These are phyloP conservation scores for Trametes cubensis DNA, from an alignment of 768 basidiomycete genomes.

Conservation along the genomic window DNA sequence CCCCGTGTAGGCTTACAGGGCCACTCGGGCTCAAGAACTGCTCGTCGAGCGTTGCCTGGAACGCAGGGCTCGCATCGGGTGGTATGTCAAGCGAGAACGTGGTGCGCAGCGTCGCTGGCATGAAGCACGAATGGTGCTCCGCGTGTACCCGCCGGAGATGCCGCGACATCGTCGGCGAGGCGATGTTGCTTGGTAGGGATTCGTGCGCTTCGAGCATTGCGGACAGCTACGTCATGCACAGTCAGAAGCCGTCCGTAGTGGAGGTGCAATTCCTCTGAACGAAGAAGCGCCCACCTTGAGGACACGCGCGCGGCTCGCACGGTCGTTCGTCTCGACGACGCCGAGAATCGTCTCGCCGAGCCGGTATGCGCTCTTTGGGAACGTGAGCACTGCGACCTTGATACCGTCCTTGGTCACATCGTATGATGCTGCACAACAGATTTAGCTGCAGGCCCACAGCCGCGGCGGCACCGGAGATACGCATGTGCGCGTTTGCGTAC, in stretches of 20 bases:
- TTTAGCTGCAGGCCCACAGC: not conserved
- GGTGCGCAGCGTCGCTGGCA: conserved; percentile 70
- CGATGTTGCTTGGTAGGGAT: conserved; percentile 65
- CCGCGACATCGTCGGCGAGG: conserved; percentile 48
- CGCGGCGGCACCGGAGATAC: not conserved
- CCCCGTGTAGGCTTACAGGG: conserved; percentile 26
- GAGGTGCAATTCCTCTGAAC: not conserved
- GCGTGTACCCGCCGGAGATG: conserved; percentile 78
- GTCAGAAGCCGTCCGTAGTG: not conserved
- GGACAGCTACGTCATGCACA: conserved; percentile 59
- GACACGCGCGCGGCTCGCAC: conserved; percentile 70
- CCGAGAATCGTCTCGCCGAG: conserved; percentile 92
- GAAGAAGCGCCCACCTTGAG: conserved; percentile 61
- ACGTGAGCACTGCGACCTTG: conserved; percentile 87
- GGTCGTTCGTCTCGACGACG: conserved; percentile 83
- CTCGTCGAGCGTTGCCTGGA: conserved; percentile 49
- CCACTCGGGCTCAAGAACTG: conserved; percentile 44
- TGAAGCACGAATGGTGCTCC: conserved; percentile 81
- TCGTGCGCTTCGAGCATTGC: conserved; percentile 92
- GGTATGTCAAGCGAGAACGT: conserved; percentile 93
- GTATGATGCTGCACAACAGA: conserved; percentile 68
- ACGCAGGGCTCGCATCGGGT: conserved; percentile 86
- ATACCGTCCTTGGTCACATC: conserved; percentile 94
- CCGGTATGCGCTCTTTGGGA: conserved; percentile 88
- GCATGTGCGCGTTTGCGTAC: conserved; percentile 43